Percentiles rank a stretch among this genome's conserved stretches.
phyloP scores from a whole-genome alignment of 1,139 yeast genomes.

The Pichia sp. region DNA sequence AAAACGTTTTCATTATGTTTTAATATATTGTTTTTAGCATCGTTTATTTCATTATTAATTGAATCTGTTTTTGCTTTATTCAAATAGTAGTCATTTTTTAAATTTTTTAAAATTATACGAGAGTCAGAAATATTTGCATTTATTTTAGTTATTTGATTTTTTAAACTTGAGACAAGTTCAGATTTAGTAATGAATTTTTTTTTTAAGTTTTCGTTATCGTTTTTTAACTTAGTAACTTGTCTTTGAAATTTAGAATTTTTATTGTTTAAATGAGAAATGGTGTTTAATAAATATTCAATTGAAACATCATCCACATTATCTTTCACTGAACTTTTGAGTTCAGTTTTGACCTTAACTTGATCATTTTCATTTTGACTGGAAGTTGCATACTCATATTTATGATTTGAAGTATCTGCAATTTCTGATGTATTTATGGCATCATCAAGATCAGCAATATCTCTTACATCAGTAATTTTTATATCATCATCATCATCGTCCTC shows the following conservation, averaged over 20 bases:
- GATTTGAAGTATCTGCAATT: neutral
- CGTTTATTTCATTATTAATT: conserved; percentile 1
- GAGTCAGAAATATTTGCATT: neutral
- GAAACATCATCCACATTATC: conserved; percentile 11
- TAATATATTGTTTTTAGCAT: conserved; percentile 7
- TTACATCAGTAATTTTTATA: conserved; percentile 15
- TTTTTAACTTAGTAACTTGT: conserved; percentile 6
- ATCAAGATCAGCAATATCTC: neutral
- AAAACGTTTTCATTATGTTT: conserved; percentile 10
- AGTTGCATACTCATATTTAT: neutral
- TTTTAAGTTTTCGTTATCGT: conserved; percentile 10
- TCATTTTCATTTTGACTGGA: neutral
- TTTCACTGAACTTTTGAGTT: neutral
- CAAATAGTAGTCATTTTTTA: conserved; percentile 8
- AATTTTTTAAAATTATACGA: neutral
- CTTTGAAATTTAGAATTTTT: conserved; percentile 13
- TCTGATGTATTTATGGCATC: neutral
- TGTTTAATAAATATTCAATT: conserved; percentile 18
- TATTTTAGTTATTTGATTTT: conserved; percentile 10
- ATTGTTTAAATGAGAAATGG: conserved; percentile 19
- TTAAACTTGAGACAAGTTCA: conserved; percentile 10
- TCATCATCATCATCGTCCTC: conserved; percentile 14
- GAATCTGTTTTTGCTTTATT: conserved; percentile 2
- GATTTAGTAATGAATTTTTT: conserved; percentile 9
- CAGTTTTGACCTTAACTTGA: neutral